These are phyloP conservation scores for Cadophora malorum DNA, from an alignment of 2,329 filamentous ascomycete genomes.

Conservation along the genomic window DNA sequence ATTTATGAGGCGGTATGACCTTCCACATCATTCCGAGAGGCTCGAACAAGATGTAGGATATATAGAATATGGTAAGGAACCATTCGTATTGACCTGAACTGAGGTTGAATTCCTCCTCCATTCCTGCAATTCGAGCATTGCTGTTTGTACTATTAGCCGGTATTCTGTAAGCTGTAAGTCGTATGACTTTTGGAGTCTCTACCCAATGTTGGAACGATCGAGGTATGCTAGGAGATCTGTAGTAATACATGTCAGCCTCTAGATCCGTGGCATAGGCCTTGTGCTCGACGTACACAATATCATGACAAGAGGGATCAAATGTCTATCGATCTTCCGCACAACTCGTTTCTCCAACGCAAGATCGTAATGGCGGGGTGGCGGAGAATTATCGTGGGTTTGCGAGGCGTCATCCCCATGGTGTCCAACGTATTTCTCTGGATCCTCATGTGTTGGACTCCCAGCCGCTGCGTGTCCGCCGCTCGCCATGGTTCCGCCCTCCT, in stretches of 20 bases:
- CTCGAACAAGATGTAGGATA: slow-evolving; percentile 50
- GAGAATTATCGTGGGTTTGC: neutral
- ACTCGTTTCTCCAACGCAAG: slow-evolving; percentile 54
- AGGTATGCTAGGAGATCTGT: slow-evolving; percentile 54
- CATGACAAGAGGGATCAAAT: slow-evolving; percentile 52
- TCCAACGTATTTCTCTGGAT: slow-evolving; percentile 18
- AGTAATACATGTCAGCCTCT: neutral
- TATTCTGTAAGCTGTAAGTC: too few species aligned
- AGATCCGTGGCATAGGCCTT: neutral
- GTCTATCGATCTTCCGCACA: slow-evolving; percentile 63
- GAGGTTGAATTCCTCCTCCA: slow-evolving; percentile 56
- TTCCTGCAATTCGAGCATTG: slow-evolving; percentile 61
- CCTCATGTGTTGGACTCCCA: neutral
- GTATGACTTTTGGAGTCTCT: neutral
- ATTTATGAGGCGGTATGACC: slow-evolving; percentile 48
- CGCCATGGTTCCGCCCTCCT: neutral
- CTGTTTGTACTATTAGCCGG: slow-evolving; percentile 41
- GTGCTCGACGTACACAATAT: slow-evolving; percentile 33
- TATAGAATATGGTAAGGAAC: slow-evolving; percentile 50
- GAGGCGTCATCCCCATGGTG: neutral
- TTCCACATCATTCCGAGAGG: slow-evolving; percentile 50
- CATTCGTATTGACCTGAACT: slow-evolving; percentile 50
- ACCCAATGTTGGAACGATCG: slow-evolving; percentile 58
- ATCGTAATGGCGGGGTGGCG: slow-evolving; percentile 28
- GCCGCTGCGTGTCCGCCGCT: neutral